phyloP scores from a whole-genome alignment of 768 basidiomycete genomes.

The Crucibulum laeve region DNA sequence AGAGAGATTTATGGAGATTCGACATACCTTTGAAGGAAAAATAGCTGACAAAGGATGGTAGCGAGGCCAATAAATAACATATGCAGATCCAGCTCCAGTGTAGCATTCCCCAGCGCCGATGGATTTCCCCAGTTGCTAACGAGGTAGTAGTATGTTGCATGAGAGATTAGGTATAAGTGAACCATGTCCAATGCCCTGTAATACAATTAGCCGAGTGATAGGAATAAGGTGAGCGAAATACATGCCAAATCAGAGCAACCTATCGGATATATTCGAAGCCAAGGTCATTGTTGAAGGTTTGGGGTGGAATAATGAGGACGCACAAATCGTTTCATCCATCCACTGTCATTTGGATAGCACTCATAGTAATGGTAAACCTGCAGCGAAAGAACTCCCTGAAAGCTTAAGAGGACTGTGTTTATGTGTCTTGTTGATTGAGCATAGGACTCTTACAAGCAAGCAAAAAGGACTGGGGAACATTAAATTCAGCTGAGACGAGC shows the following conservation, averaged over 20 bases:
- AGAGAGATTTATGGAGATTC: neutral
- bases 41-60: slow-evolving; percentile 9
- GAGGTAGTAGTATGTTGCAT: slow-evolving; percentile 15
- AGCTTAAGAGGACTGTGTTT: slow-evolving; percentile 2
- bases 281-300: neutral
- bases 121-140: slow-evolving; percentile 12
- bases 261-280: neutral
- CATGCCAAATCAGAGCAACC: slow-evolving; percentile 7
- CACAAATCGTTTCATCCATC: slow-evolving; percentile 7
- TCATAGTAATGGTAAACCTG: slow-evolving; percentile 15
- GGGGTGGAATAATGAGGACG: neutral
- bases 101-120: slow-evolving; percentile 4
- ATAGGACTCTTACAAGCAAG: slow-evolving; percentile 10
- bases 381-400: slow-evolving; percentile 14
- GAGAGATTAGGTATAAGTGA: slow-evolving; percentile 12
- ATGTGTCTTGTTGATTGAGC: neutral
- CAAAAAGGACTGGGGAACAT: slow-evolving; percentile 10
- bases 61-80: slow-evolving; percentile 10
- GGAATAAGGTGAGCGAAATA: neutral
- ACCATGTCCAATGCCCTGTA: slow-evolving; percentile 13
- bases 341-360: slow-evolving; percentile 11
- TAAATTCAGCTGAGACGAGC: neutral
- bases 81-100: slow-evolving; percentile 8
- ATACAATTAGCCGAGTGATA: too few species aligned
- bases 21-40: slow-evolving; percentile 11